Conservation (phyloP, 169 alveolate genomes). For the Plasmodium cynomolgi region DNA sequence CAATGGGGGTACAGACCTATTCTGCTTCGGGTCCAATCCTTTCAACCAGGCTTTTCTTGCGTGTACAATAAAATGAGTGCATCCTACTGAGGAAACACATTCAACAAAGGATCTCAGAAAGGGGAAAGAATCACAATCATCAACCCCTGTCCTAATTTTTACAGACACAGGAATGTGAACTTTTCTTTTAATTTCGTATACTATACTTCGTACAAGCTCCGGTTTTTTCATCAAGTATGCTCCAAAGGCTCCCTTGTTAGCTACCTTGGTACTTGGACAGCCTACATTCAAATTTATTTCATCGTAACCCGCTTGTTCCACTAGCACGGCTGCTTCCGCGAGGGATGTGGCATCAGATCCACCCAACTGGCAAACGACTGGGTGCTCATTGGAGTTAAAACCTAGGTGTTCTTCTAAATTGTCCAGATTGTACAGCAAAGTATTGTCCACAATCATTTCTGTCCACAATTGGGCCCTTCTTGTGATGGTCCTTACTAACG, state of each 20-base stretch:
- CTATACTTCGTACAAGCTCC: conserved; percentile 90
- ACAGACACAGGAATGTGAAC: conserved; percentile 92
- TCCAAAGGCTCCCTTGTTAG: conserved; percentile 95
- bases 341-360: conserved; percentile 93
- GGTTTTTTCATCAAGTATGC: conserved; percentile 96
- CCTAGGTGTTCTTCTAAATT: conserved; percentile 74
- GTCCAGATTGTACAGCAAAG: conserved; percentile 84
- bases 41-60: conserved; percentile 95
- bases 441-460: conserved; percentile 93
- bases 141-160: conserved; percentile 96
- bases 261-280: conserved; percentile 94
- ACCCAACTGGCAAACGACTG: conserved; percentile 95
- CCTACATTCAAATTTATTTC: conserved; percentile 96
- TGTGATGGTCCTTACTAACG: conserved; percentile 86
- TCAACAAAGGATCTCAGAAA: conserved; percentile 83
- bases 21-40: conserved; percentile 94
- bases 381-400: conserved; percentile 84
- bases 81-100: conserved; percentile 88
- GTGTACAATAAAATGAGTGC: conserved; percentile 93
- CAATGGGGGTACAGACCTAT: conserved; percentile 94
- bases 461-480: conserved; percentile 91
- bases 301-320: conserved; percentile 92
- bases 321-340: conserved; percentile 91
- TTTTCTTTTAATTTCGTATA: conserved; percentile 64
- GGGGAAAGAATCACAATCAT: conserved; percentile 89